A percentile compares a stretch with the other conserved stretches of the same genome.
phyloP scores from a whole-genome alignment of 2,329 filamentous ascomycete species.

The Diplodia corticola region DNA sequence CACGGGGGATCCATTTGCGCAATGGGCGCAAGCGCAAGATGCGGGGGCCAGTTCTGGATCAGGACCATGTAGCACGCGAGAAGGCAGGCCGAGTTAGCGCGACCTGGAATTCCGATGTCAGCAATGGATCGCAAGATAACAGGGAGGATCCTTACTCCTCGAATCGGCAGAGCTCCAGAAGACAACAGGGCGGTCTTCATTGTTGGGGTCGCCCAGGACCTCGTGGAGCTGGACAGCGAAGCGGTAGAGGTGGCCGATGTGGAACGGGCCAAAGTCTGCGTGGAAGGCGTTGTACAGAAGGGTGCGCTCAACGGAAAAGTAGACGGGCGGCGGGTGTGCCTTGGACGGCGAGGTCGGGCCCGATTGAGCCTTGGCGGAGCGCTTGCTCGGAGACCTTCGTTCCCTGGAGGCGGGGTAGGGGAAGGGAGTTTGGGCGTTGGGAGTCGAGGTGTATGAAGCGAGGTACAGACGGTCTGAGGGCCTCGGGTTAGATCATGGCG shows the following conservation, averaged over 20 bases:
- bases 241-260: conserved; percentile 95
- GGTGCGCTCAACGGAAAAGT: conserved; percentile 91
- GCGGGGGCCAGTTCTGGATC: conserved; percentile 96
- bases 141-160: conserved; percentile 64
- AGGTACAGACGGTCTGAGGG: conserved; percentile 85
- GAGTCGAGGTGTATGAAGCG: conserved; percentile 82
- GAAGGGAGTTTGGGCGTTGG: conserved; percentile 79
- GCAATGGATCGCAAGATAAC: background rate
- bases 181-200: conserved; percentile 85
- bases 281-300: conserved; percentile 98
- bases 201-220: conserved; percentile 86
- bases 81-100: conserved; percentile 91
- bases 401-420: conserved; percentile 67
- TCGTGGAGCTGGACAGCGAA: conserved; percentile 97
- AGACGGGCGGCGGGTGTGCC: conserved; percentile 69
- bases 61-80: conserved; percentile 98
- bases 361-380: conserved; percentile 65
- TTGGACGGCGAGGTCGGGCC: conserved; percentile 54
- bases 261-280: conserved; percentile 94
- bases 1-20: conserved; percentile 94
- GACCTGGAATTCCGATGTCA: conserved; percentile 53
- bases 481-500: background rate
- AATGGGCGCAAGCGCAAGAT: conserved; percentile 91
- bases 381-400: conserved; percentile 71
- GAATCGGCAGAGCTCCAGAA: conserved; percentile 95